Conservation (phyloP, 768 basidiomycete species). For the Tricholoma hemisulphureum region DNA sequence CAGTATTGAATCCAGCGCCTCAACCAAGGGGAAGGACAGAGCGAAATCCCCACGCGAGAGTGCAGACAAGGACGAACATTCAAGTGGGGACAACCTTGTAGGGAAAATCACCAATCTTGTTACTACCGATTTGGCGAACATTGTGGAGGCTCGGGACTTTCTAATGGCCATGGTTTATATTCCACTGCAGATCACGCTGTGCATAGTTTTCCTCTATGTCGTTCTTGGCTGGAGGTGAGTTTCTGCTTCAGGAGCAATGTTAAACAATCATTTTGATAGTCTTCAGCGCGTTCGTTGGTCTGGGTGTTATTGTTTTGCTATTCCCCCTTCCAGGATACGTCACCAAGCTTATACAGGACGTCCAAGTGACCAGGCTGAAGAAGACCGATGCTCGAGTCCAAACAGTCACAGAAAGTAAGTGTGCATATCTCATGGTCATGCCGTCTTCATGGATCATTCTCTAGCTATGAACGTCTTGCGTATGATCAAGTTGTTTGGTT, state of each 20-base stretch:
- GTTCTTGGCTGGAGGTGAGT: constrained; percentile 49
- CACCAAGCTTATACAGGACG: constrained; percentile 43
- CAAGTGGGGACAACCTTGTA: constrained; percentile 47
- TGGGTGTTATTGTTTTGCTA: constrained; percentile 49
- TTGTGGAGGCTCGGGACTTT: constrained; percentile 36
- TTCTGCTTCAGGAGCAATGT: not conserved
- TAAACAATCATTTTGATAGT: constrained; percentile 3
- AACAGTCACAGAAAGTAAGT: constrained; percentile 56
- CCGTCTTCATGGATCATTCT: constrained; percentile 20
- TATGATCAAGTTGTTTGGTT: constrained; percentile 72
- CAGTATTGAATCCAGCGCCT: constrained; percentile 10
- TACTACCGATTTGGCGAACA: constrained; percentile 54
- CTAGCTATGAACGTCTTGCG: constrained; percentile 55
- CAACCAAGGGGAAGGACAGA: constrained; percentile 11
- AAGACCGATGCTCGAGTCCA: constrained; percentile 60
- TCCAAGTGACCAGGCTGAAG: constrained; percentile 52
- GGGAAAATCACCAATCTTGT: constrained; percentile 80
- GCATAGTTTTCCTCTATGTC: constrained; percentile 43
- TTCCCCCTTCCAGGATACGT: constrained; percentile 60
- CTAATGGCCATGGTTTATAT: constrained; percentile 35
- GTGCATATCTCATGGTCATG: constrained; percentile 10
- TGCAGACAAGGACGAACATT: constrained; percentile 6
- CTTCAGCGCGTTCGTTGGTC: constrained; percentile 54
- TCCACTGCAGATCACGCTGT: constrained; percentile 41
- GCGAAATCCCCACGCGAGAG: constrained; percentile 9